Conservation (phyloP, 495 filamentous ascomycete genomes). For the Chlorociboria aeruginascens region DNA sequence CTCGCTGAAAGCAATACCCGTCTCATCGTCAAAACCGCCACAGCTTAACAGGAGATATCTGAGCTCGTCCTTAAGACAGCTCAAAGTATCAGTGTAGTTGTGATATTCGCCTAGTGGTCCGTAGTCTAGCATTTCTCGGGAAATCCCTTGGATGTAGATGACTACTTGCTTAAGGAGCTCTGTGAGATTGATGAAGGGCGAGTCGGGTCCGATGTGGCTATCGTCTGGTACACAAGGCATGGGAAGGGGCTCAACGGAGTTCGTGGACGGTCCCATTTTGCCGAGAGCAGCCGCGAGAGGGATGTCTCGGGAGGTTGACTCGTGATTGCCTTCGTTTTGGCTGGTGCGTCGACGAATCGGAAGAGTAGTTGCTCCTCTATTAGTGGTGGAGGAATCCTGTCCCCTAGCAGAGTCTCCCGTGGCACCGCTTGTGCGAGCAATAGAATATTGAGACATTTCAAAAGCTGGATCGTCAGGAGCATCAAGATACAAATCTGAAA, state of each 20-base stretch:
- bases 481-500: neutral
- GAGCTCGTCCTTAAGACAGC: slow-evolving; percentile 37
- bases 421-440: neutral
- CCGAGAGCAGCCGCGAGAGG: too few species aligned
- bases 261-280: too few species aligned
- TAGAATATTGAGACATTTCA: neutral
- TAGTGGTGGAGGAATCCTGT: too few species aligned
- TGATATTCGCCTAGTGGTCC: neutral
- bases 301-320: too few species aligned
- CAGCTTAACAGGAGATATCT: slow-evolving; percentile 44
- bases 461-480: neutral
- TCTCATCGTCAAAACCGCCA: slow-evolving; percentile 41
- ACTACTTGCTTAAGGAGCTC: neutral
- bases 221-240: neutral
- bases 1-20: slow-evolving; percentile 38
- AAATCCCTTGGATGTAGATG: neutral
- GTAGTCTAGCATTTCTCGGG: neutral
- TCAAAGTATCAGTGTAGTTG: slow-evolving; percentile 27
- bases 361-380: too few species aligned
- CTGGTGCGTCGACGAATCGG: too few species aligned
- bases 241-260: neutral
- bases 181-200: neutral
- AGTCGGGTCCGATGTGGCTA: neutral
- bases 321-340: too few species aligned
- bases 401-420: too few species aligned